Evolutionary conservation across 805 yeast genomes (phyloP), one percentile per base, ranked within the genome.

Genomic region (Wickerhamiella australiensis): DNA sequence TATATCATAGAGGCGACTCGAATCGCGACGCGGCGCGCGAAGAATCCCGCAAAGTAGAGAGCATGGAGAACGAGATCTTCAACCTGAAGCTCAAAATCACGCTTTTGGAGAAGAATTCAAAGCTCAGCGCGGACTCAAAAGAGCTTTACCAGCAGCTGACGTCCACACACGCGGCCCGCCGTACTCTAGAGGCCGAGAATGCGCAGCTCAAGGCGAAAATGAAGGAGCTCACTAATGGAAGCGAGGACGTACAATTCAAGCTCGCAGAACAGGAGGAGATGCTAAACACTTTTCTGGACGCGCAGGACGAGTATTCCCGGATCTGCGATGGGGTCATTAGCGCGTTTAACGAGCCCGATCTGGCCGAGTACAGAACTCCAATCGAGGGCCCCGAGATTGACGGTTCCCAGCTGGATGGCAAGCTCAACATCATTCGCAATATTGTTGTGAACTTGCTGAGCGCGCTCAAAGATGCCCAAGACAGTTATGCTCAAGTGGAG

Each of bases 1-100:
- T 29, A 9, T 26, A 27, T 17, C 5, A 38, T 13, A 23, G 25
- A 25, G 47, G 47, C 18, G 20, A 31, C 11, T 17, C 37, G 9
- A 23, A 31, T 15, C 25, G 46, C 20, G 85, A 78, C 67, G 80
- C 77, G 18, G 44, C 45, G 6, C 53, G 55, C 18, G 54, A 48
- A 15, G 52, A 48, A 18, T 41, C 43, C 15, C 37, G 44, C 25
- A 43, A 45, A 9, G 42, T 51, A 18, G 49, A 53, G 26, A 25
- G 38, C n/a, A 46, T 58, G 29, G 56, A 58, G 42, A 53, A 47
- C 18, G 61, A 58, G 50, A 57, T 50, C 25, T 50, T 55, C 47
- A 57, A 56, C 43, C 54, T 57, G 26, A 41, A 54, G 29, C 52
- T 57, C 36, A 53, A 53, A 36, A 50, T 58, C 55, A 51, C 52